These are phyloP conservation scores for Tetrahymena elliotti DNA, from an alignment of 73 alveolate genomes.

Conservation along the genomic window DNA sequence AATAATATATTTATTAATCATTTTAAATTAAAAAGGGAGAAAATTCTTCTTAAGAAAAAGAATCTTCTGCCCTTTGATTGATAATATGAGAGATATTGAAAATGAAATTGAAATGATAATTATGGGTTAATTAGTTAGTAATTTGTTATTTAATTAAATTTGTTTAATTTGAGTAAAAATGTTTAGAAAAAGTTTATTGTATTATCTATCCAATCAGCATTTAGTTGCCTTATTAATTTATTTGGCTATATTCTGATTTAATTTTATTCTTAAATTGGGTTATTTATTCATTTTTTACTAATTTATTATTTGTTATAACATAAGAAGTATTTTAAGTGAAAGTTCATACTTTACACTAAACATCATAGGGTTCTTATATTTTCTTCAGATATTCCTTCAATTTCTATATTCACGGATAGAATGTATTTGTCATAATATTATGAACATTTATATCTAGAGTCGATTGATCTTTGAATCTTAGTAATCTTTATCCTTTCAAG, in stretches of 20 bases:
- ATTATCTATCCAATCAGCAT: background rate
- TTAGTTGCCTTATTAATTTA: background rate
- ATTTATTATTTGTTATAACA: background rate
- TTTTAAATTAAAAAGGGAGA: background rate
- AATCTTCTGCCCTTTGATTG: background rate
- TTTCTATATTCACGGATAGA: no score
- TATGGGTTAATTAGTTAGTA: background rate
- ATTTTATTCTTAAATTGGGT: background rate
- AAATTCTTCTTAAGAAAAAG: background rate
- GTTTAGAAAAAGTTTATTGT: background rate
- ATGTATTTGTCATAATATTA: no score
- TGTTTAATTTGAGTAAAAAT: background rate
- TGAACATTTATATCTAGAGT: no score
- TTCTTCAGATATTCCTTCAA: no score
- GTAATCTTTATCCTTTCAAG: no score
- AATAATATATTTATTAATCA: background rate
- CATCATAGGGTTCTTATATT: background rate
- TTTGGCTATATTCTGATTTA: background rate
- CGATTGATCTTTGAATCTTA: no score
- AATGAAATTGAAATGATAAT: background rate
- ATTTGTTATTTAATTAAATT: background rate
- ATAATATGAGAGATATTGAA: background rate
- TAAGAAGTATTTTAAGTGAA: no score
- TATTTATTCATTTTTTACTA: background rate
- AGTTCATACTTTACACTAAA: background rate